Conservation (phyloP, 2,329 filamentous ascomycete genomes). For the Pseudogymnoascus sp. region DNA sequence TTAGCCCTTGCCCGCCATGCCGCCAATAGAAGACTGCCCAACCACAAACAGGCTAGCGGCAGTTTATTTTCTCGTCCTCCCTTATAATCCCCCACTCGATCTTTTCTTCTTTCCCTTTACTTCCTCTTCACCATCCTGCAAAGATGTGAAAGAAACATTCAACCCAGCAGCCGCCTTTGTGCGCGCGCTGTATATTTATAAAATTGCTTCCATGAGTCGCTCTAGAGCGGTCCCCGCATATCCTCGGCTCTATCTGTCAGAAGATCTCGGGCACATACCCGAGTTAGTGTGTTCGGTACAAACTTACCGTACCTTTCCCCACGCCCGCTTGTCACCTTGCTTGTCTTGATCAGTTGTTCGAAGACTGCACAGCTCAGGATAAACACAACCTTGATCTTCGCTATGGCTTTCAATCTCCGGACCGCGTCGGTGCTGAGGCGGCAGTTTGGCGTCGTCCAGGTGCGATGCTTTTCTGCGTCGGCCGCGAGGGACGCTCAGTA, state of each 20-base stretch:
- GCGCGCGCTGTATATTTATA: neutral
- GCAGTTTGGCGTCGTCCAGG: constrained; percentile 14
- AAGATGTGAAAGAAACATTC: neutral
- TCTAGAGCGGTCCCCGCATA: neutral
- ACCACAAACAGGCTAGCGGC: neutral
- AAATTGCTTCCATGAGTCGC: neutral
- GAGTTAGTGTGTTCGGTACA: constrained; percentile 4
- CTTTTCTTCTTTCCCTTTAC: neutral
- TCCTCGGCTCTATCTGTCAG: neutral
- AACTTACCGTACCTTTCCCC: neutral
- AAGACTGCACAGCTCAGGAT: neutral
- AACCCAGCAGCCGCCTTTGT: neutral
- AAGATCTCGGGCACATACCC: neutral
- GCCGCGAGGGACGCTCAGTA: constrained; percentile 39
- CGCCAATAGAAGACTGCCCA: neutral
- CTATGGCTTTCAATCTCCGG: neutral
- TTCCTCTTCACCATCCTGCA: constrained; percentile 1
- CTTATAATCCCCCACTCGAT: neutral
- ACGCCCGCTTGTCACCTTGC: neutral
- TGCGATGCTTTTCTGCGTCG: constrained; percentile 39
- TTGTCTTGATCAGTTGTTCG: neutral
- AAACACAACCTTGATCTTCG: neutral
- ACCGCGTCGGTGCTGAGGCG: neutral
- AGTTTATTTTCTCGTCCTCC: neutral
- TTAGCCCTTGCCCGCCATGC: neutral